Percentiles rank a stretch among this genome's conserved stretches.
phyloP scores from a whole-genome alignment of 2,329 filamentous ascomycete genomes.

The Acrocalymma vagum region DNA sequence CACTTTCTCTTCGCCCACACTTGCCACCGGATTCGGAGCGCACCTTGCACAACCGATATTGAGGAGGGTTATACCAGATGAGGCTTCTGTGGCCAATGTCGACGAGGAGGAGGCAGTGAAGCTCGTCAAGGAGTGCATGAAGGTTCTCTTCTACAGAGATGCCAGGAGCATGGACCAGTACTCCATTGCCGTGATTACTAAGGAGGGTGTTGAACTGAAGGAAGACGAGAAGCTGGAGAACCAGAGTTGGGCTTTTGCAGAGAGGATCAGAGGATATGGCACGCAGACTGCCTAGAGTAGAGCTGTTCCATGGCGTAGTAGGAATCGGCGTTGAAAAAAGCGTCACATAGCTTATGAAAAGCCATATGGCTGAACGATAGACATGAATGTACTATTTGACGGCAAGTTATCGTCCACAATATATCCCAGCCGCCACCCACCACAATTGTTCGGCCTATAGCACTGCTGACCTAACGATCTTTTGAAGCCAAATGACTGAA shows the following conservation, averaged over 20 bases:
- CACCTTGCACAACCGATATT: constrained; percentile 94
- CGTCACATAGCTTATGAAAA: constrained; percentile 12
- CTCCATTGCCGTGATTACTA: constrained; percentile 88
- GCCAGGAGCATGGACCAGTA: constrained; percentile 91
- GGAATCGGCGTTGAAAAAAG: constrained; percentile 7
- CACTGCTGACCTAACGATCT: constrained; percentile 14
- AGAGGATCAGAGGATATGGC: constrained; percentile 92
- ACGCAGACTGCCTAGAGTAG: constrained; percentile 67
- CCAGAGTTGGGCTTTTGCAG: constrained; percentile 98
- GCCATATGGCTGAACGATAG: constrained; percentile 36
- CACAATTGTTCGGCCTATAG: constrained; percentile 5
- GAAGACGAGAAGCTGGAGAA: constrained; percentile 88
- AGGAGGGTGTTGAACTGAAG: constrained; percentile 83
- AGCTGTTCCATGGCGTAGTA: not conserved
- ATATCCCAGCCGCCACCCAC: too few species aligned
- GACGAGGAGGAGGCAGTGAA: constrained; percentile 80
- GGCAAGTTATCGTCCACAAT: too few species aligned
- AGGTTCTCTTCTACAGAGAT: constrained; percentile 97
- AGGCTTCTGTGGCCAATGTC: constrained; percentile 76
- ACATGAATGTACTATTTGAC: constrained; percentile 42
- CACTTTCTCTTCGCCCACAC: constrained; percentile 84
- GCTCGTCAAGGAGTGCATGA: constrained; percentile 92
- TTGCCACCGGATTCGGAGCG: constrained; percentile 93
- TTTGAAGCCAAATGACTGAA: constrained; percentile 7
- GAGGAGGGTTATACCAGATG: constrained; percentile 83